A percentile compares a stretch with the other conserved stretches of the same genome.
phyloP scores from a whole-genome alignment of 495 filamentous ascomycete genomes.

The Penicillium waksmanii region DNA sequence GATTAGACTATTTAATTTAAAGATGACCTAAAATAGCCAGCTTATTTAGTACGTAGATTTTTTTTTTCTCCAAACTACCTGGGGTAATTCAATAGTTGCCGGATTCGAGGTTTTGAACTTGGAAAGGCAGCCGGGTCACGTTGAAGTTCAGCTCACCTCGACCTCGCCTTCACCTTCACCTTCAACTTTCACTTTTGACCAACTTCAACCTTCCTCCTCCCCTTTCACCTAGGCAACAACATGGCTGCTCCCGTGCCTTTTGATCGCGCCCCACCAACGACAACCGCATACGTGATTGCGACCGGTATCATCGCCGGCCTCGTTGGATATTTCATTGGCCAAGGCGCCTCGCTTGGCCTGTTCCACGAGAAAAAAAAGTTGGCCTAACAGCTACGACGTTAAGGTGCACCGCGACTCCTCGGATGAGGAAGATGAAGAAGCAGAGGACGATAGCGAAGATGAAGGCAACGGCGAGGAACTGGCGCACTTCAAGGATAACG shows the following conservation, averaged over 20 bases:
- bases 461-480: constrained; percentile 47
- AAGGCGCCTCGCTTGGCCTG: constrained; percentile 52
- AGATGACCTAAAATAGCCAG: too few species aligned
- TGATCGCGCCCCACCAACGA: constrained; percentile 49
- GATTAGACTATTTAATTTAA: too few species aligned
- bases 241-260: constrained; percentile 45
- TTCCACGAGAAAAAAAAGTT: constrained; percentile 51
- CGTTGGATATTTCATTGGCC: constrained; percentile 67
- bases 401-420: constrained; percentile 51
- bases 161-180: background rate
- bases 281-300: constrained; percentile 58
- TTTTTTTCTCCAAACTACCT: background rate
- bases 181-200: background rate
- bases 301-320: constrained; percentile 67
- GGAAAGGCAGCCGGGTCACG: background rate
- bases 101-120: too few species aligned
- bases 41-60: too few species aligned
- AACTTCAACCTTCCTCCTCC: background rate
- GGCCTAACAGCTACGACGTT: constrained; percentile 57
- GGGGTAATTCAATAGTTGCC: background rate
- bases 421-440: constrained; percentile 39
- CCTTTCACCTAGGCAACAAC: constrained; percentile 13
- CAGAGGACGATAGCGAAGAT: constrained; percentile 40
- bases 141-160: background rate
- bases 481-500: constrained; percentile 50